Conservation (phyloP, 352 stramenopile species). For the Globisporangium apiculatum region DNA sequence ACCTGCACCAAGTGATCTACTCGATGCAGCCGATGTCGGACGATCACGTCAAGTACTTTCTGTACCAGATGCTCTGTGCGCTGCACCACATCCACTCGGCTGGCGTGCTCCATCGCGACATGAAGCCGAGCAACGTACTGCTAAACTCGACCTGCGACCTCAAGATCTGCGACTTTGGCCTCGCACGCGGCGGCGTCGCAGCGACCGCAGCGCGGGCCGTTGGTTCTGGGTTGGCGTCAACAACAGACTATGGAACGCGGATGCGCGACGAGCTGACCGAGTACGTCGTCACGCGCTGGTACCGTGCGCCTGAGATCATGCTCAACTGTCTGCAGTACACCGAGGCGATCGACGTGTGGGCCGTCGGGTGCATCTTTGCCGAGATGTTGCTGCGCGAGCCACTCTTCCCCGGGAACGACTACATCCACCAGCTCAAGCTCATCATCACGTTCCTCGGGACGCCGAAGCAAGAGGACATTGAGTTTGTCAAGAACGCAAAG, state of each 20-base stretch:
- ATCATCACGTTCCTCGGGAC: slow-evolving; percentile 69
- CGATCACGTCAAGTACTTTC: slow-evolving; percentile 80
- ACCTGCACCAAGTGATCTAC: slow-evolving; percentile 96
- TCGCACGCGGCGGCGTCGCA: slow-evolving; percentile 76
- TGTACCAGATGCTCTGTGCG: slow-evolving; percentile 79
- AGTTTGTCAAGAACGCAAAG: slow-evolving; percentile 88
- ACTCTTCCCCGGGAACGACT: slow-evolving; percentile 90
- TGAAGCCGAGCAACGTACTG: slow-evolving; percentile 80
- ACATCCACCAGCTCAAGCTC: slow-evolving; percentile 79
- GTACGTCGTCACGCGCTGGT: slow-evolving; percentile 94
- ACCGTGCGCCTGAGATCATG: slow-evolving; percentile 90
- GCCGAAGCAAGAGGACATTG: slow-evolving; percentile 69
- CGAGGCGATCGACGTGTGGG: slow-evolving; percentile 91
- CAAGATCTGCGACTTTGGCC: slow-evolving; percentile 91
- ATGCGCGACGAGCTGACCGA: slow-evolving; percentile 46
- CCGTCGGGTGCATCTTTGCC: slow-evolving; percentile 97
- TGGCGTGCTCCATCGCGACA: slow-evolving; percentile 75
- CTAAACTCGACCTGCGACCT: slow-evolving; percentile 82
- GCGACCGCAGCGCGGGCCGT: slow-evolving; percentile 70
- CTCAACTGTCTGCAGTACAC: slow-evolving; percentile 94
- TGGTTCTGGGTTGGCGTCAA: not conserved
- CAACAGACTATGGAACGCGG: no score
- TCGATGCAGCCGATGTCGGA: slow-evolving; percentile 88
- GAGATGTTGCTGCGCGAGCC: slow-evolving; percentile 96
- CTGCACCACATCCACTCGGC: slow-evolving; percentile 94